phyloP scores from a whole-genome alignment of 148 eudicot genomes.

The Heliamphora exappendiculata region DNA sequence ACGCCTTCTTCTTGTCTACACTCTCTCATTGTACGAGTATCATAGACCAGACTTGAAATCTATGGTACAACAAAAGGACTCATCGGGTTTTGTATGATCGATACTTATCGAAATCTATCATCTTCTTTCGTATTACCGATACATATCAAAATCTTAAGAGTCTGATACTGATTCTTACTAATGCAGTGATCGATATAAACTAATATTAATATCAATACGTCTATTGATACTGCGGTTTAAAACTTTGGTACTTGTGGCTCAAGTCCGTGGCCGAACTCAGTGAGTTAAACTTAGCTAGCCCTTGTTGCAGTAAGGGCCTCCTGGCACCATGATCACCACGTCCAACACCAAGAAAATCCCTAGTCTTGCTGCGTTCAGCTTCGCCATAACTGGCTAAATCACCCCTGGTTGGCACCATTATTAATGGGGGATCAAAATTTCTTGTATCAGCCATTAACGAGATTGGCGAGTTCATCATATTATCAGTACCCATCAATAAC shows the following conservation, averaged over 20 bases:
- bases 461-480: neutral
- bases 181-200: no score
- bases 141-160: no score
- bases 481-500: slow-evolving; percentile 2
- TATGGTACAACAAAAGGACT: neutral
- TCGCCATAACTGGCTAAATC: slow-evolving; percentile 7
- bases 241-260: slow-evolving; percentile 19
- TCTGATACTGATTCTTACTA: no score
- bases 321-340: slow-evolving; percentile 4
- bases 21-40: neutral
- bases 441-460: neutral
- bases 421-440: neutral
- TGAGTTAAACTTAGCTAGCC: slow-evolving; percentile 26
- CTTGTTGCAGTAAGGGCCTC: slow-evolving; percentile 24
- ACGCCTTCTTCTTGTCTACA: neutral
- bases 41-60: no score
- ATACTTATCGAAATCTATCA: no score
- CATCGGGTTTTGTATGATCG: no score
- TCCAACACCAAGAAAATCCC: slow-evolving; percentile 52
- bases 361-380: slow-evolving; percentile 24
- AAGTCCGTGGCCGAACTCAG: slow-evolving; percentile 25
- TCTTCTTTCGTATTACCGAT: no score
- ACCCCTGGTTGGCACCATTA: neutral
- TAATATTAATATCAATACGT: no score
- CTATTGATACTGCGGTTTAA: no score